Base-by-base conservation (phyloP, 169 alveolate species). In the Plasmodium vivax region DNA sequence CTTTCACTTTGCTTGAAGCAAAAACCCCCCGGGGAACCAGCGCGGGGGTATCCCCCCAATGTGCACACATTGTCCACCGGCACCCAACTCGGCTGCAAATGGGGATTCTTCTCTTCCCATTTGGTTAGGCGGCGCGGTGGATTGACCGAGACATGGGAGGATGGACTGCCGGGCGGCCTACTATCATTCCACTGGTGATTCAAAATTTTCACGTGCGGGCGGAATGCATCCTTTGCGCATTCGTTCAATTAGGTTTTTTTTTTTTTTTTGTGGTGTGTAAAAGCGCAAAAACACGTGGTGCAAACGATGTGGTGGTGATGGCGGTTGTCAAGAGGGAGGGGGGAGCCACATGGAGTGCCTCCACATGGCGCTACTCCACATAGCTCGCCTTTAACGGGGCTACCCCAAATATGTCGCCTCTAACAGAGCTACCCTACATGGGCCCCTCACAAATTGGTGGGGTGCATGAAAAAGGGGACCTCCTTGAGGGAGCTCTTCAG, bases 401-500 rank as follows among this genome's bases (percentile, higher is more conserved):
- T 38, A 38, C 27, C 14, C 27, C 72, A 56, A 62, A 62, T 23
- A 3, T 9, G 36, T 19, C 4, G 36, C 77, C 12, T 19, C 32
- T 7, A 68, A 23, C n/a, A n/a, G 38, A 14, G 32, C 38, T n/a
- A 38, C 27, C 19, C 16, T 2, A 27, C 27, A 38, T 68, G 36
- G n/a, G n/a, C 6, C 43, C 36, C 32, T 87, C 51, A 87, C 23
- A 87, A 80, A 43, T 87, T 87, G n/a, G 93, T 87, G 47, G 93
- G 93, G 43, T 87, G 93, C 85, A 87, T 77, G 51, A 16, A 54
- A 54, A 75, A 75, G 9, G 93, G 93, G 9, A 47, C 85, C 30
- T 87, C 93, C 32, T 87, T 87, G 4, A 87, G 58, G 12, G 93
- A 87, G 38, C 88, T 87, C 38, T 75, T 87, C 43, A 87, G 8